Evolutionary conservation across 2,329 filamentous ascomycete species (phyloP), one percentile per base, ranked within the genome.

Genomic region (Neophaeococcomyces aloes): DNA sequence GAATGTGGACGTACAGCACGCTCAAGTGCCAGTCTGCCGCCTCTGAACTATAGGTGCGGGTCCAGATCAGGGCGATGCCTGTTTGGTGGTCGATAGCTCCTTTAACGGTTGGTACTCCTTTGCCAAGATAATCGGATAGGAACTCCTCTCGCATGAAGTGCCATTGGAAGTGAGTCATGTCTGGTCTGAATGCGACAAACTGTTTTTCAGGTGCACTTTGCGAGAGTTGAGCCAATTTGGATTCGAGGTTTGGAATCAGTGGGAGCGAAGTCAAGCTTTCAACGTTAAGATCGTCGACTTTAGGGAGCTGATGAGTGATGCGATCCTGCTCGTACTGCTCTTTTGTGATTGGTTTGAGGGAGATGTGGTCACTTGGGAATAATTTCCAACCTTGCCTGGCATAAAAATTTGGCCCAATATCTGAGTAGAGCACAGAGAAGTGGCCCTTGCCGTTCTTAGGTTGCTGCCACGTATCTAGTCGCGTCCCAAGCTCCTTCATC

Each of bases 321-420:
- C 29, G 40, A 17, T 45, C 45, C 7, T 52, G 38, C 14, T 57
- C 56, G 2, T 60, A 52, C 15, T 50, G 21, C 2, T 40, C 15
- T 34, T 48, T 49, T 38, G 48, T 48, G 11, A 63, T 49, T 1
- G 74, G 67, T 10, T 68, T 64, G 44, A 93, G 74, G 25, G 74
- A 70, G 33, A 93, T 69, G 59, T 94, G 87, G 1, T 74, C 70
- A 46, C 84, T 89, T 15, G 75, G 70, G 55, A 82, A 88, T 0
- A 79, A 72, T 38, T 77, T 71, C 88, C 88, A 95, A 35, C 86
- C 86, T 50, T 78, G 71, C 25, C 69, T 71, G 3, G 81, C 75
- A 64, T 95, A 95, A 63, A 87, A 95, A 30, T 68, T 67, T 68
- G 86, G 83, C 15, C 88, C 86, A 51, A 93, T 87, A 56, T 93